Percentiles rank a stretch among this genome's conserved stretches.
Evolutionary conservation across 2,329 filamentous ascomycete species (phyloP).

Genomic region (Colletotrichum ledebouriae): DNA sequence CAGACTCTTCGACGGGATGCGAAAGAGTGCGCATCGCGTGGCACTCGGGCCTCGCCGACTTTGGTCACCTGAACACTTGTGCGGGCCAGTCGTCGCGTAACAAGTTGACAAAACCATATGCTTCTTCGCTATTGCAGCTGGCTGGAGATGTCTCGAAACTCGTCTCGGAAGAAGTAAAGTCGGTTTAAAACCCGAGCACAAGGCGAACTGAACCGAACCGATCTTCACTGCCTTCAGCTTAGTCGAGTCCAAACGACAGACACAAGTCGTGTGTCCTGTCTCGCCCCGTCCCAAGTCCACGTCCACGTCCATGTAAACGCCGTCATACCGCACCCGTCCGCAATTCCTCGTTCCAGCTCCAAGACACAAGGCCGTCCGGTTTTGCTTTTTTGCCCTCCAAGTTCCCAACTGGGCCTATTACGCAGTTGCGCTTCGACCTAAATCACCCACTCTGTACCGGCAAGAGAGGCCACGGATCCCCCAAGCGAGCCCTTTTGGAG

Average conservation of each 20-base stretch:
- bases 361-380: slow-evolving; percentile 18
- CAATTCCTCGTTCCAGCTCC: slow-evolving; percentile 17
- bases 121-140: slow-evolving; percentile 19
- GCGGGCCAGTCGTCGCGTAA: slow-evolving; percentile 33
- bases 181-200: neutral
- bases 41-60: slow-evolving; percentile 36
- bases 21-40: slow-evolving; percentile 8
- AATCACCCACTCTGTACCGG: slow-evolving; percentile 38
- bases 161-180: slow-evolving; percentile 18
- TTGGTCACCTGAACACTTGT: slow-evolving; percentile 39
- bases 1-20: slow-evolving; percentile 10
- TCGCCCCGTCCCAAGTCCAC: slow-evolving; percentile 24
- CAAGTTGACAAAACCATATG: slow-evolving; percentile 37
- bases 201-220: neutral
- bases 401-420: slow-evolving; percentile 20
- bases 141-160: neutral
- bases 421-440: slow-evolving; percentile 26
- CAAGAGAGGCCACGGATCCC: slow-evolving; percentile 20
- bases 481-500: slow-evolving; percentile 2
- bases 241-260: slow-evolving; percentile 14
- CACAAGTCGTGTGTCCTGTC: slow-evolving; percentile 6
- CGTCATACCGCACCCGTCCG: slow-evolving; percentile 20
- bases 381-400: slow-evolving; percentile 24
- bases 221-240: neutral
- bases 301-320: slow-evolving; percentile 21